Conservation (phyloP, 176 grass and related monocot species). For the Typha latifolia region DNA sequence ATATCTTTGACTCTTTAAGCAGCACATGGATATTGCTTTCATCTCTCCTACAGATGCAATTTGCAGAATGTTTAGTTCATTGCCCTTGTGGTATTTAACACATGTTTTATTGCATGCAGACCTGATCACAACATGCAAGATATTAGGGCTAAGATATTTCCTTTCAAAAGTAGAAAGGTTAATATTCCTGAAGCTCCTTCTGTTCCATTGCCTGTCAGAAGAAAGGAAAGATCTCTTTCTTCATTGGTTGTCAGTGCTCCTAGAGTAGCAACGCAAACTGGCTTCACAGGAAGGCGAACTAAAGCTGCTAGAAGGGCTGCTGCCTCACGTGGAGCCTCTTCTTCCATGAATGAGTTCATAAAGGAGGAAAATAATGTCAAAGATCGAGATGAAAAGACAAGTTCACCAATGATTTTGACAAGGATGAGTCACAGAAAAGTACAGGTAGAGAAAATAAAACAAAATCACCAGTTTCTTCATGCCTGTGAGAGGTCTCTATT, state of each 20-base stretch:
- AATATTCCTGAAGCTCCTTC: slow-evolving; percentile 34
- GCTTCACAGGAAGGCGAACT: slow-evolving; percentile 62
- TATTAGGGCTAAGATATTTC: slow-evolving; percentile 81
- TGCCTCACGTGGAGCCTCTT: slow-evolving; percentile 10
- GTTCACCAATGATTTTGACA: slow-evolving; percentile 16
- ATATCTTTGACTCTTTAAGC: too few relatives aligned
- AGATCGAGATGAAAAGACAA: slow-evolving; percentile 23
- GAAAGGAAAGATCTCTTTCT: slow-evolving; percentile 88
- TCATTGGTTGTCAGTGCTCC: slow-evolving; percentile 70
- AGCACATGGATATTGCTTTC: too few relatives aligned
- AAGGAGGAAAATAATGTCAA: slow-evolving; percentile 29
- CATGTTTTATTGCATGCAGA: slow-evolving; percentile 33
- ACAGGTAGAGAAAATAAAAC: slow-evolving; percentile 30
- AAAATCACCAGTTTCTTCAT: not conserved
- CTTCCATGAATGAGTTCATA: slow-evolving; percentile 26
- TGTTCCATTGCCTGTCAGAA: slow-evolving; percentile 50
- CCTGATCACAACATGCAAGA: slow-evolving; percentile 70
- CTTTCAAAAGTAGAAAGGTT: slow-evolving; percentile 34
- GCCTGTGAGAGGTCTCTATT: not conserved
- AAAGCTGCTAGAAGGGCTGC: slow-evolving; percentile 44
- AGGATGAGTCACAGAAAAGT: slow-evolving; percentile 46
- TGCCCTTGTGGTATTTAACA: too few relatives aligned
- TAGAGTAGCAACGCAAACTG: slow-evolving; percentile 32
- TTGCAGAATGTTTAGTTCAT: too few relatives aligned
- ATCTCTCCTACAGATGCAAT: too few relatives aligned